A percentile compares a stretch with the other conserved stretches of the same genome.
Evolutionary conservation across 129 eudicot species (phyloP).

Genomic region (Chrysanthemum makinoi): DNA sequence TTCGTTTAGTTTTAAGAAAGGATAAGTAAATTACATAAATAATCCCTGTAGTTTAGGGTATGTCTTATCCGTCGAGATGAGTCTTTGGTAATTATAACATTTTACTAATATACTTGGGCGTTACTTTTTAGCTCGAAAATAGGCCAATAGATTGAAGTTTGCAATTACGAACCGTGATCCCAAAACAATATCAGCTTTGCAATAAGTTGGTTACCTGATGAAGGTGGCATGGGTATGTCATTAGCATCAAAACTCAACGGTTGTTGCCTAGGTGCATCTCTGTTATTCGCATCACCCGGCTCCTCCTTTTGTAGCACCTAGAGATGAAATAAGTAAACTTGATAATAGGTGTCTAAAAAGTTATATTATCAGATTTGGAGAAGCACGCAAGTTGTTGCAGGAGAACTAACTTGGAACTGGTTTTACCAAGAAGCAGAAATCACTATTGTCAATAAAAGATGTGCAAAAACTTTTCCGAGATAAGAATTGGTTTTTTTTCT

Average conservation of each 20-base stretch:
- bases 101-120: no score
- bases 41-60: no score
- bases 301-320: constrained; percentile 35
- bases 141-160: background rate
- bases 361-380: background rate
- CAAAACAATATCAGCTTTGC: background rate
- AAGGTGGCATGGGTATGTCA: constrained; percentile 50
- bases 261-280: constrained; percentile 17
- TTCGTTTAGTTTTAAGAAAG: no score
- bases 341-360: background rate
- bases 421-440: background rate
- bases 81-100: no score
- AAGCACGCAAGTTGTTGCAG: background rate
- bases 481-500: no score
- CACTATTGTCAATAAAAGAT: no score
- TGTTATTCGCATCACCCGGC: constrained; percentile 14
- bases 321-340: background rate
- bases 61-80: no score
- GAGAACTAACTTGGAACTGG: background rate
- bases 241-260: constrained; percentile 14
- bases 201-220: constrained; percentile 39
- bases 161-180: background rate
- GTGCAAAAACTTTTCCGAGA: no score
- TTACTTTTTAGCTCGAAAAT: background rate
- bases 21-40: no score